phyloP scores from a whole-genome alignment of 768 basidiomycete species.

The Mycena polygramma region DNA sequence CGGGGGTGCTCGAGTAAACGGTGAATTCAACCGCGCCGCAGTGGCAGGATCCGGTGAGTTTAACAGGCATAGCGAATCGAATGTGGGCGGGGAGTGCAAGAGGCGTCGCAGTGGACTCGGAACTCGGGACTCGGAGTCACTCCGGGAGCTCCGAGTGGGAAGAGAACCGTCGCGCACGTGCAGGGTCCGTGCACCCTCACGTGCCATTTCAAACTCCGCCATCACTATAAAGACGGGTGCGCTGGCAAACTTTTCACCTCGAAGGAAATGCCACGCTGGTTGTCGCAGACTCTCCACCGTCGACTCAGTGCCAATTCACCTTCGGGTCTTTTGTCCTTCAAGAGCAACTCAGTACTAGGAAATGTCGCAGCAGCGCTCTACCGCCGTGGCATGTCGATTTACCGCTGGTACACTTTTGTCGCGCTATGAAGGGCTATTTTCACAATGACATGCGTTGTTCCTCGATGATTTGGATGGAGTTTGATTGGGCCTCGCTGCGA shows the following conservation, averaged over 20 bases:
- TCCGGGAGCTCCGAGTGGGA: no score
- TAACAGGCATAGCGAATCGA: slow-evolving; percentile 62
- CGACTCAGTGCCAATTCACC: slow-evolving; percentile 63
- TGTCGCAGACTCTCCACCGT: slow-evolving; percentile 53
- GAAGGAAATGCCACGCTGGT: slow-evolving; percentile 65
- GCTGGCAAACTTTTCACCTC: slow-evolving; percentile 33
- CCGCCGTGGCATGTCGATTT: neutral
- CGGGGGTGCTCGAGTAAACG: slow-evolving; percentile 66
- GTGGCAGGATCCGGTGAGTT: slow-evolving; percentile 68
- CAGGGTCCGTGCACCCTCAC: slow-evolving; percentile 24
- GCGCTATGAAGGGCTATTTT: no score
- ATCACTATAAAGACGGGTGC: neutral
- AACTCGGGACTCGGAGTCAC: no score
- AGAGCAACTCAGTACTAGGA: slow-evolving; percentile 62
- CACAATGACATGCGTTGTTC: no score
- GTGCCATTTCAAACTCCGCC: slow-evolving; percentile 9
- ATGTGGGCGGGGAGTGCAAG: neutral
- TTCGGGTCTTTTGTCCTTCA: slow-evolving; percentile 47
- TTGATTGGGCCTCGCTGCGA: no score
- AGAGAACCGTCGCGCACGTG: neutral
- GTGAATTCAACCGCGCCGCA: slow-evolving; percentile 65
- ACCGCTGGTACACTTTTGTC: neutral
- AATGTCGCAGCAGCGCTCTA: slow-evolving; percentile 43
- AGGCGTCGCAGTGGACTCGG: no score
- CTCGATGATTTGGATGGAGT: no score